Conservation (phyloP, 2,329 filamentous ascomycete species). For the Bipolaris zeicola region DNA sequence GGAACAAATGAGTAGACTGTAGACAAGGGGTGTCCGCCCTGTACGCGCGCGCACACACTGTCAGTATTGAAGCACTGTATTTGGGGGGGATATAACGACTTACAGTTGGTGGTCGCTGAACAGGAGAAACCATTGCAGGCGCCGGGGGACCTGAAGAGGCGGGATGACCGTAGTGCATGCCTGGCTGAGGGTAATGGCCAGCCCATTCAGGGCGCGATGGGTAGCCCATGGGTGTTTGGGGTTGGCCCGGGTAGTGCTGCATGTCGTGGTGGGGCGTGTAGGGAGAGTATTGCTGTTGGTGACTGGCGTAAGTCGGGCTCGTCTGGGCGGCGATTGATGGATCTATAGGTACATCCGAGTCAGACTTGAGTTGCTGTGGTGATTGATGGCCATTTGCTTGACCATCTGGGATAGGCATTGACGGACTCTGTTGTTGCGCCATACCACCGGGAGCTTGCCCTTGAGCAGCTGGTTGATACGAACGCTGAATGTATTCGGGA, state of each 20-base stretch:
- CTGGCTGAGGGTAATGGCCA: conserved; percentile 58
- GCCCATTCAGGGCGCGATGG: conserved; percentile 74
- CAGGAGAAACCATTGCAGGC: conserved; percentile 64
- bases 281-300: conserved; percentile 80
- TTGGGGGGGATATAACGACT: conserved; percentile 41
- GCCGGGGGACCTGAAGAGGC: conserved; percentile 62
- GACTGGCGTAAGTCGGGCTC: conserved; percentile 82
- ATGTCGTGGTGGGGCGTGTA: conserved; percentile 87
- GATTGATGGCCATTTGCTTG: conserved; percentile 71
- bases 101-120: conserved; percentile 67
- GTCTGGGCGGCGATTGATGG: conserved; percentile 91
- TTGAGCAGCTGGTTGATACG: conserved; percentile 76
- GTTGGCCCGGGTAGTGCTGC: conserved; percentile 71
- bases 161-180: conserved; percentile 58
- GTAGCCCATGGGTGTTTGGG: conserved; percentile 64
- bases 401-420: conserved; percentile 83
- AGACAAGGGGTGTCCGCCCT: conserved; percentile 61
- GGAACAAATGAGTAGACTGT: conserved; percentile 98
- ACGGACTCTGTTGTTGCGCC: conserved; percentile 99
- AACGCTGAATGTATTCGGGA: conserved; percentile 83
- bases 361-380: conserved; percentile 77
- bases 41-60: conserved; percentile 5
- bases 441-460: conserved; percentile 83
- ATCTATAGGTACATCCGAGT: conserved; percentile 98
- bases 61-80: conserved; percentile 14